phyloP scores from a whole-genome alignment of 345 rosid species.

The Arabidopsis thaliana region DNA sequence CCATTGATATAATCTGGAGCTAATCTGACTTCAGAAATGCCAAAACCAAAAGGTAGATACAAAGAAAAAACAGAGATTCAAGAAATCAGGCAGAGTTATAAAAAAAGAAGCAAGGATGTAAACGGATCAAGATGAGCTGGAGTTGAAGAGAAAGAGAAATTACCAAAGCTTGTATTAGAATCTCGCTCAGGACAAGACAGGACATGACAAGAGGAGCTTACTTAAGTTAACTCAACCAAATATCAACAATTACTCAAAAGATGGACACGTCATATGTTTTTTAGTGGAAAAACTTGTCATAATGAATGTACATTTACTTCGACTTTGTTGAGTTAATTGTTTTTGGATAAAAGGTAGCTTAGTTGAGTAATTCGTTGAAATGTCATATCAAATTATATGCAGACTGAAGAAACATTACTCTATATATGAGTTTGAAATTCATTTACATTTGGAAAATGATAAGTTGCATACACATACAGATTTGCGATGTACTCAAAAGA shows the following conservation, averaged over 20 bases:
- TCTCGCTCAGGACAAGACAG: not conserved
- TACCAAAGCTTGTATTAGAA: slow-evolving; percentile 17
- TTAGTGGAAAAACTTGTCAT: not conserved
- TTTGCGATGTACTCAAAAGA: too few species aligned
- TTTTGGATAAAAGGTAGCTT: not conserved
- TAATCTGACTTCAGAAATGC: not conserved
- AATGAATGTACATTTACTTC: not conserved
- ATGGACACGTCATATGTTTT: not conserved
- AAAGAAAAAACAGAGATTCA: not conserved
- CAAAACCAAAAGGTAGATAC: not conserved
- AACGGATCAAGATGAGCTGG: not conserved
- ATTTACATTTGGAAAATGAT: not conserved
- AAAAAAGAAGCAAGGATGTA: not conserved
- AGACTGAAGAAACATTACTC: not conserved
- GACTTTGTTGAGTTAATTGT: not conserved
- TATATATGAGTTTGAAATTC: not conserved
- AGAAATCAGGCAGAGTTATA: not conserved
- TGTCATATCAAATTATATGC: slow-evolving; percentile 12
- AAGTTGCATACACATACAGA: too few species aligned
- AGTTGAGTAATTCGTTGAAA: slow-evolving; percentile 9
- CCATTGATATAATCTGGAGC: slow-evolving; percentile 13
- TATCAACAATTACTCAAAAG: not conserved
- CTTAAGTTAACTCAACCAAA: not conserved
- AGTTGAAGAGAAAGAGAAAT: not conserved
- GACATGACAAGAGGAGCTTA: too few species aligned